A percentile compares a stretch with the other conserved stretches of the same genome.
Conservation (phyloP, 192 early-diverging fungal species). For the Funneliformis geosporum region DNA sequence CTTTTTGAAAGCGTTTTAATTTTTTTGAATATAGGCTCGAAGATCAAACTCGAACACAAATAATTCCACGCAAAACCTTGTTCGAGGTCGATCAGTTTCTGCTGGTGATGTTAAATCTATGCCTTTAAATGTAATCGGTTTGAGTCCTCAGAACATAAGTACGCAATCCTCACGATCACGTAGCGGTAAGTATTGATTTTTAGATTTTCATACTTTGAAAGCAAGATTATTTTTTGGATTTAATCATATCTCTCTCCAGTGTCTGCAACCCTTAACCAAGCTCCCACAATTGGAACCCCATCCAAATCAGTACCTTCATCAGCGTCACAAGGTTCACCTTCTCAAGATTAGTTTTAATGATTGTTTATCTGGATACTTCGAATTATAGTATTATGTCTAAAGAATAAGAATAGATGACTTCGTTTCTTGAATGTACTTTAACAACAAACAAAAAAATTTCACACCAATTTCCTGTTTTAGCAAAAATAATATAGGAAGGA, state of each 20-base stretch:
- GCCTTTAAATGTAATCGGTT: neutral
- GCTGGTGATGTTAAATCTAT: neutral
- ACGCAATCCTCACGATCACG: neutral
- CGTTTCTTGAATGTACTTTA: too few relatives aligned
- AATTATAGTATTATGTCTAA: too few relatives aligned
- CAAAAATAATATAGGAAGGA: too few relatives aligned
- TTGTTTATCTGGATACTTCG: too few relatives aligned
- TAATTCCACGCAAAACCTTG: neutral
- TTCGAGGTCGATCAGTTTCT: neutral
- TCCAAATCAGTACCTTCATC: neutral
- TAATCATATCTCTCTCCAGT: neutral
- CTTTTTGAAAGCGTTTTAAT: neutral
- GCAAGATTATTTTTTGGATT: neutral
- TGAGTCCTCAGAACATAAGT: neutral
- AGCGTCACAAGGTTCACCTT: neutral
- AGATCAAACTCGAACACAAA: conserved; percentile 5
- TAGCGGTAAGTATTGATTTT: neutral
- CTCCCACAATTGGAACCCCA: neutral
- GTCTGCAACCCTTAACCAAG: neutral
- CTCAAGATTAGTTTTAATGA: neutral
- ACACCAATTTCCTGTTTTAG: too few relatives aligned
- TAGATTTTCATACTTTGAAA: neutral
- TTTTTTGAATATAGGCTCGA: neutral
- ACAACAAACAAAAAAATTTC: too few relatives aligned
- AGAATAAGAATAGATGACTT: too few relatives aligned